These are phyloP conservation scores for Leccinum imitatum DNA, from an alignment of 768 basidiomycete genomes.

Conservation along the genomic window DNA sequence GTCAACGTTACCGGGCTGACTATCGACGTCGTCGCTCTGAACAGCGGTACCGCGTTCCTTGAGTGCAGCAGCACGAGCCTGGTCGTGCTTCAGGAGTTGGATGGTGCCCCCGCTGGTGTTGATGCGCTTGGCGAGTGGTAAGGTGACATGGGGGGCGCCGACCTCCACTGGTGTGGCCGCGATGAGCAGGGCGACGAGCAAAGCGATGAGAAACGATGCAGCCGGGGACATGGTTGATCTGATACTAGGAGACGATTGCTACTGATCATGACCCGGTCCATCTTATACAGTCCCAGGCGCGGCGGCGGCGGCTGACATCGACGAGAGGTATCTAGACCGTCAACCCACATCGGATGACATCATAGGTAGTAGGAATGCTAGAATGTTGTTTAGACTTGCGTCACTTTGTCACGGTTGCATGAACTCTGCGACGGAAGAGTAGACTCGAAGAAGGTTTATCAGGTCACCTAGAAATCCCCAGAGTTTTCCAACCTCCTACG, in stretches of 20 bases:
- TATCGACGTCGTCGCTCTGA: constrained; percentile 23
- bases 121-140: constrained; percentile 52
- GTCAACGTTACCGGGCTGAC: constrained; percentile 30
- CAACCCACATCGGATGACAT: background rate
- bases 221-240: background rate
- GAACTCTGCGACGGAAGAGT: background rate
- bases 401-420: background rate
- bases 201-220: constrained; percentile 32
- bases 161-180: constrained; percentile 45
- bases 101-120: constrained; percentile 47
- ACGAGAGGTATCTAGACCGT: background rate
- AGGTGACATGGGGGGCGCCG: constrained; percentile 38
- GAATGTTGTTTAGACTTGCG: background rate
- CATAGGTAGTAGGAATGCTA: background rate
- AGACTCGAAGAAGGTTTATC: background rate
- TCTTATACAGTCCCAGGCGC: background rate
- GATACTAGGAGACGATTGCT: background rate
- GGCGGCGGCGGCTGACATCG: background rate
- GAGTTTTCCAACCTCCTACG: background rate
- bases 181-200: constrained; percentile 47
- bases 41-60: constrained; percentile 33
- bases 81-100: constrained; percentile 52
- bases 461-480: background rate
- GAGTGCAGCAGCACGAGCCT: constrained; percentile 47
- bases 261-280: background rate